These are phyloP conservation scores for Arachis hypogaea DNA, from an alignment of 306 rosid species.

Conservation along the genomic window DNA sequence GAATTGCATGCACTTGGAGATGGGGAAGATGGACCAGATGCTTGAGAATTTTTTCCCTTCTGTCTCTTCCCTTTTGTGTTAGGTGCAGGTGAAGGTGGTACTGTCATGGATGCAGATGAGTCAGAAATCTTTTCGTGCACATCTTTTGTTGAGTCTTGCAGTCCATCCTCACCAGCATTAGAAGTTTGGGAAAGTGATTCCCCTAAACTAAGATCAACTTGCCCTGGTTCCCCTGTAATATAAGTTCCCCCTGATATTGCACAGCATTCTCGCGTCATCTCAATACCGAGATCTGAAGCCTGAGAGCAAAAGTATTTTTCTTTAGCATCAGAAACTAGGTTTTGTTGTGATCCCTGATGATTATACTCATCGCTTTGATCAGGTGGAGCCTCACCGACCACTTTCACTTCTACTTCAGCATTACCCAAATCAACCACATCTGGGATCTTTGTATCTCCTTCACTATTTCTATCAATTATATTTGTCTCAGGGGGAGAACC, in stretches of 20 bases:
- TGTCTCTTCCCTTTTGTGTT: conserved; percentile 73
- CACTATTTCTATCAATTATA: conserved; percentile 64
- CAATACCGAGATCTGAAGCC: conserved; percentile 96
- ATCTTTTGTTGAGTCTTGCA: conserved; percentile 61
- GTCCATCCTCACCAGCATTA: conserved; percentile 62
- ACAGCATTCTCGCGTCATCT: conserved; percentile 83
- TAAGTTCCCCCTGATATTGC: conserved; percentile 67
- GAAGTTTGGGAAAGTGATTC: conserved; percentile 53
- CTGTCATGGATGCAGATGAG: conserved; percentile 49
- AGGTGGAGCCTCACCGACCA: conserved; percentile 76
- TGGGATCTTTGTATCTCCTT: conserved; percentile 68
- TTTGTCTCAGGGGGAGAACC: conserved; percentile 76
- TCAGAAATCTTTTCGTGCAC: conserved; percentile 66
- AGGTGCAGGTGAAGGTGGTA: conserved; percentile 53
- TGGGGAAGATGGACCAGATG: conserved; percentile 57
- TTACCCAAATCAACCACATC: conserved; percentile 68
- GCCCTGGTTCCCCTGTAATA: conserved; percentile 54
- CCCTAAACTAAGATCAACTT: conserved; percentile 46
- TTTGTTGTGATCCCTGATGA: conserved; percentile 60
- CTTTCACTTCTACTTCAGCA: conserved; percentile 85
- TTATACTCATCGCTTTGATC: conserved; percentile 63
- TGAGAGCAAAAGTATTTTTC: conserved; percentile 89
- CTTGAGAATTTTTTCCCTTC: conserved; percentile 78
- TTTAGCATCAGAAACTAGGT: conserved; percentile 54
- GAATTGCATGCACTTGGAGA: conserved; percentile 61